phyloP scores from a whole-genome alignment of 2,329 filamentous ascomycete genomes.

The Curvularia lunata region DNA sequence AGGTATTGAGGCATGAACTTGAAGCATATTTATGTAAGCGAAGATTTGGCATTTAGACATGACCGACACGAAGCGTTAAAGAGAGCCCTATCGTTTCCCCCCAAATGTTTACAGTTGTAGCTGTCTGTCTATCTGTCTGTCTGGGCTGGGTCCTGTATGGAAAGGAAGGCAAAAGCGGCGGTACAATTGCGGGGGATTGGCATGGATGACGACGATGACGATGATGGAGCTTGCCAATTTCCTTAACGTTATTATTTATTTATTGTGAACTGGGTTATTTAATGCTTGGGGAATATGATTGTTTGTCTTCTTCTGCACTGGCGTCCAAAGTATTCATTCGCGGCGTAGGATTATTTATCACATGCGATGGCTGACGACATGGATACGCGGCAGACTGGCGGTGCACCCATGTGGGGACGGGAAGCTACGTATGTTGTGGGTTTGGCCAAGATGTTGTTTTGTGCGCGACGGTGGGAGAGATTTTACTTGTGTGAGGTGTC shows the following conservation, averaged over 20 bases:
- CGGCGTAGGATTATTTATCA: not conserved
- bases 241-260: not conserved
- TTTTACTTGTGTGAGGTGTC: not conserved
- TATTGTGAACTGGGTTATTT: constrained; percentile 12
- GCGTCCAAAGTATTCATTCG: not conserved
- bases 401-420: not conserved
- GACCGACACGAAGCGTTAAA: constrained; percentile 12
- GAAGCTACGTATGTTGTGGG: not conserved
- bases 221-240: not conserved
- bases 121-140: constrained; percentile 4
- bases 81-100: constrained; percentile 3
- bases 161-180: constrained; percentile 1
- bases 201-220: constrained; percentile 2
- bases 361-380: not conserved
- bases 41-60: constrained; percentile 21
- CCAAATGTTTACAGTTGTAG: constrained; percentile 11
- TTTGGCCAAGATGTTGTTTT: not conserved
- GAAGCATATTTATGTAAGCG: constrained; percentile 15
- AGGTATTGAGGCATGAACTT: constrained; percentile 25
- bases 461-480: not conserved
- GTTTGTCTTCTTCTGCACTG: constrained; percentile 3
- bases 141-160: constrained; percentile 11
- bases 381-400: not conserved
- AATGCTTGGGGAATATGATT: constrained; percentile 17
- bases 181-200: constrained; percentile 4